phyloP scores from a whole-genome alignment of 1,284 basidiomycete species.

The Pseudozyma pruni region DNA sequence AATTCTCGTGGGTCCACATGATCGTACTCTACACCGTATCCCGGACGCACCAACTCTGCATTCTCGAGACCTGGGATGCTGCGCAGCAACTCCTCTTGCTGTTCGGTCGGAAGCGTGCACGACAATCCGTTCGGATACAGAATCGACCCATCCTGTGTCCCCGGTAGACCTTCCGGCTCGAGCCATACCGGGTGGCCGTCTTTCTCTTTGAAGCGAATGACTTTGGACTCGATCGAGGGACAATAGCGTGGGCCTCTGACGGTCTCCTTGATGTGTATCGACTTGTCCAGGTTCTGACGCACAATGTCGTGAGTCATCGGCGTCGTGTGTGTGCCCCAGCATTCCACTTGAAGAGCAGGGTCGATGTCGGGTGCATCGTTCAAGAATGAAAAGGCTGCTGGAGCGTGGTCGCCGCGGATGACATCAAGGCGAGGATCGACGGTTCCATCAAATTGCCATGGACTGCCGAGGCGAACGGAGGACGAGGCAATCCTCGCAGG shows the following conservation, averaged over 20 bases:
- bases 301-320: conserved; percentile 79
- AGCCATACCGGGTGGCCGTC: conserved; percentile 81
- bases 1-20: conserved; percentile 88
- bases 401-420: conserved; percentile 37
- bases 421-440: conserved; percentile 35
- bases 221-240: conserved; percentile 87
- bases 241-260: conserved; percentile 91
- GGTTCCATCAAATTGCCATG: conserved; percentile 18
- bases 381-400: conserved; percentile 53
- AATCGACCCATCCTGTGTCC: conserved; percentile 75
- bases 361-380: conserved; percentile 41
- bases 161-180: conserved; percentile 89
- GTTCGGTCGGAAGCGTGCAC: conserved; percentile 83
- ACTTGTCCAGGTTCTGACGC: conserved; percentile 74
- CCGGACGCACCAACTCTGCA: conserved; percentile 81
- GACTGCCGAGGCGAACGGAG: conserved; percentile 75
- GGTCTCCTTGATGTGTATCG: conserved; percentile 85
- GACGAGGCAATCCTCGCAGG: conserved; percentile 80
- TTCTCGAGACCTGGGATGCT: conserved; percentile 85
- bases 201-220: conserved; percentile 81
- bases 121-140: conserved; percentile 91
- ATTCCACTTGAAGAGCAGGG: conserved; percentile 77
- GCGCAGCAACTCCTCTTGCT: conserved; percentile 81
- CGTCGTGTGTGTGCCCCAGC: conserved; percentile 80
- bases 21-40: conserved; percentile 93